Conservation (phyloP, 257 asterid species). For the Salvia rosmarinus region DNA sequence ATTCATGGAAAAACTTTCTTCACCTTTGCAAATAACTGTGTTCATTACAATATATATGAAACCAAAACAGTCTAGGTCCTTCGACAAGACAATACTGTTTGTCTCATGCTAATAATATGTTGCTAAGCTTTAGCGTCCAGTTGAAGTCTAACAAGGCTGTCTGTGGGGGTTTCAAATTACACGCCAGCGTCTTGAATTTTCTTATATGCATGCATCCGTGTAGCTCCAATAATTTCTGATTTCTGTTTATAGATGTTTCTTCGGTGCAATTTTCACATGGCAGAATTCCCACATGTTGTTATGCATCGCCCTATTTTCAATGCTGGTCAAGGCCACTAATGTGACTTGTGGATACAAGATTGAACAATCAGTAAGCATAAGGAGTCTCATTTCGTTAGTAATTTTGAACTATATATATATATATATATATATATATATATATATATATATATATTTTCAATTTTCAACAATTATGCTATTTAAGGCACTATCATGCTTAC, state of each 20-base stretch:
- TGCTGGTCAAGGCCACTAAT: constrained; percentile 52
- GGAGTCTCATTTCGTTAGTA: too few species aligned
- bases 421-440: too few species aligned
- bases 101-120: not conserved
- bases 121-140: not conserved
- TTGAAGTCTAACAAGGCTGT: not conserved
- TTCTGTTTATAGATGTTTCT: constrained; percentile 18
- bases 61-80: too few species aligned
- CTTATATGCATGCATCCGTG: not conserved
- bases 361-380: constrained; percentile 67
- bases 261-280: constrained; percentile 29
- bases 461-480: constrained; percentile 17
- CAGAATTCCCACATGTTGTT: constrained; percentile 79
- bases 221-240: constrained; percentile 20
- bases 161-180: not conserved
- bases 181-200: not conserved
- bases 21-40: too few species aligned
- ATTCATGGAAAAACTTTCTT: too few species aligned
- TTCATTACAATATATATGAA: too few species aligned
- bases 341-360: constrained; percentile 73
- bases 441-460: constrained; percentile 59
- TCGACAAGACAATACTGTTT: not conserved
- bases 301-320: constrained; percentile 55
- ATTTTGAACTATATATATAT: too few species aligned
- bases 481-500: constrained; percentile 22